A percentile compares a stretch with the other conserved stretches of the same genome.
These are phyloP conservation scores for Solanum chacoense DNA, from an alignment of 305 asterid species.

Conservation along the genomic window DNA sequence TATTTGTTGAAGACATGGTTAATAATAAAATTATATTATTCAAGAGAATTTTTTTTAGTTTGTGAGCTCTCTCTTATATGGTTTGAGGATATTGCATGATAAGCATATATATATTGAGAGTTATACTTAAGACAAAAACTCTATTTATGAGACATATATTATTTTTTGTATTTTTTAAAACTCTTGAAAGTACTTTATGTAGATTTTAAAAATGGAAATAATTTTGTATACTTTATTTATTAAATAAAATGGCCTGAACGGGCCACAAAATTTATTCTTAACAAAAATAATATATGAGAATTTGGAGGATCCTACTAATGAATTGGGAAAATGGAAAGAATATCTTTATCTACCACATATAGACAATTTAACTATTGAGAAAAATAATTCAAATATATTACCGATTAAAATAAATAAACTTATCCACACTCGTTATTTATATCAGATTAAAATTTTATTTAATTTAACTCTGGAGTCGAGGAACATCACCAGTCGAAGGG, in stretches of 20 bases:
- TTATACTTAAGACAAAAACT: background rate
- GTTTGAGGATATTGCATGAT: background rate
- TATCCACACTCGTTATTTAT: background rate
- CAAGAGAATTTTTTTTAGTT: background rate
- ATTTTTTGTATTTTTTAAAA: background rate
- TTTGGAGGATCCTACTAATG: background rate
- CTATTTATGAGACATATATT: background rate
- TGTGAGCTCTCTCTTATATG: background rate
- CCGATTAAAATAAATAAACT: accelerated
- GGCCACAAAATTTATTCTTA: background rate
- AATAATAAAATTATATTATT: background rate
- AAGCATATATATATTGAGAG: background rate
- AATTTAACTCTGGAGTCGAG: background rate
- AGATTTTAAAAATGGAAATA: background rate
- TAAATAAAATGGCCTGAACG: background rate
- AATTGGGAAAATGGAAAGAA: background rate
- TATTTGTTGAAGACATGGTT: background rate
- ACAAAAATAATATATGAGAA: too few species aligned
- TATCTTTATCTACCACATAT: background rate
- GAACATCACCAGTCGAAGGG: background rate
- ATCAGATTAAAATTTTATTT: background rate
- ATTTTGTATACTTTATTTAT: background rate
- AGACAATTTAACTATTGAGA: background rate
- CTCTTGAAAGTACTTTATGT: background rate
- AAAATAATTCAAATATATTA: background rate